These are phyloP conservation scores for Vicia villosa DNA, from an alignment of 306 rosid genomes.

Conservation along the genomic window DNA sequence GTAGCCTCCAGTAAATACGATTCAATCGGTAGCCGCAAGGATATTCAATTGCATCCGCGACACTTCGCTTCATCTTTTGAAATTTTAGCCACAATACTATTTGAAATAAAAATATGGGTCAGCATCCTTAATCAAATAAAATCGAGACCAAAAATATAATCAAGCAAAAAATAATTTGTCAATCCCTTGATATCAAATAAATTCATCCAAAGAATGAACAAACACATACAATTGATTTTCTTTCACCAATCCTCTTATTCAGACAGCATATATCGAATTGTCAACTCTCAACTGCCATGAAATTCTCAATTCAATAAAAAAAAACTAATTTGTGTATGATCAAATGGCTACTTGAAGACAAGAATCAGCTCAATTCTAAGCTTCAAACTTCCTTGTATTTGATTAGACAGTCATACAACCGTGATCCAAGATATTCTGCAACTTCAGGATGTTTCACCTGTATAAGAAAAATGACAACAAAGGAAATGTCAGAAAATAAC, in stretches of 20 bases:
- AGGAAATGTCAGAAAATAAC: background rate
- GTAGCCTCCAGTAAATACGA: no score
- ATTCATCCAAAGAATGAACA: background rate
- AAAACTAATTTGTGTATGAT: background rate
- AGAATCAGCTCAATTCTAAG: constrained; percentile 38
- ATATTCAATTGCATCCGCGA: no score
- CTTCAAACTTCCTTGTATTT: constrained; percentile 67
- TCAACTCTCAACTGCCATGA: background rate
- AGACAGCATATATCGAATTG: no score
- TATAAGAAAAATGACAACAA: constrained; percentile 19
- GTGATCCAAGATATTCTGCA: constrained; percentile 90
- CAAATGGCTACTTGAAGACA: background rate
- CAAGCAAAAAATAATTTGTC: background rate
- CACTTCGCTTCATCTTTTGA: no score
- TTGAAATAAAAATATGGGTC: background rate
- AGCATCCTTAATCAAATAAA: background rate
- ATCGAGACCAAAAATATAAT: background rate
- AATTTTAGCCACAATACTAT: no score
- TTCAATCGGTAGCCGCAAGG: no score
- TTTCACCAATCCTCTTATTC: no score
- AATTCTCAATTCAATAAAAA: background rate
- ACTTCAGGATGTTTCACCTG: constrained; percentile 95
- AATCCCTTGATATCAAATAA: background rate
- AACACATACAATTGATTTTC: background rate
- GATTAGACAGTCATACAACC: constrained; percentile 86